Conservation (phyloP, 2,329 filamentous ascomycete genomes). For the Aureobasidium pullulans region DNA sequence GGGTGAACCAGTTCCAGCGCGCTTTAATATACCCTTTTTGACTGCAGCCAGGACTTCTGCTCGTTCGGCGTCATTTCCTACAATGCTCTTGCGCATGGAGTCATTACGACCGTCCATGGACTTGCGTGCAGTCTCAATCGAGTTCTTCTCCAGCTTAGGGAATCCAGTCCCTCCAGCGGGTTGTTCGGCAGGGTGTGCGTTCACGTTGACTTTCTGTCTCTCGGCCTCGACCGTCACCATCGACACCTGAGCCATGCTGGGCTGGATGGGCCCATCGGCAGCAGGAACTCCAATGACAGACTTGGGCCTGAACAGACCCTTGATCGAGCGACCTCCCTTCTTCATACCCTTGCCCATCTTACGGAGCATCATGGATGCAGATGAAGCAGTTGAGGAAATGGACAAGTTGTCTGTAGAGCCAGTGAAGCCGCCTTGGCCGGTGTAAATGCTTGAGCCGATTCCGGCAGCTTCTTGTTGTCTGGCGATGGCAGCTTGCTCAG, state of each 20-base stretch:
- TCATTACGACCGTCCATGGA: constrained; percentile 50
- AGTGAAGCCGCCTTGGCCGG: constrained; percentile 73
- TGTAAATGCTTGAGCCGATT: constrained; percentile 89
- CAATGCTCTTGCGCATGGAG: constrained; percentile 69
- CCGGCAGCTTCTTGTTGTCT: constrained; percentile 87
- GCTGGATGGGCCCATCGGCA: constrained; percentile 56
- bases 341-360: constrained; percentile 99
- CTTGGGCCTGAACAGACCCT: constrained; percentile 90
- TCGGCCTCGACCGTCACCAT: constrained; percentile 96
- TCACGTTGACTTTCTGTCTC: constrained; percentile 73
- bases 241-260: constrained; percentile 76
- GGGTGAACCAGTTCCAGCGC: constrained; percentile 56
- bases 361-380: constrained; percentile 85
- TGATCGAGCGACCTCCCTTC: constrained; percentile 81
- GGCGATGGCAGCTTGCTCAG: constrained; percentile 85
- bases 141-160: constrained; percentile 76
- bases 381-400: constrained; percentile 82
- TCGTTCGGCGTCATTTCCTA: constrained; percentile 82
- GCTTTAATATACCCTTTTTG: constrained; percentile 92
- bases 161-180: constrained; percentile 69
- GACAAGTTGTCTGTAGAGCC: constrained; percentile 93
- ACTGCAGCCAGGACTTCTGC: constrained; percentile 88
- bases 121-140: constrained; percentile 55
- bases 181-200: constrained; percentile 59
- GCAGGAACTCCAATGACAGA: constrained; percentile 73